These are phyloP conservation scores for Elongisporangium undulatum DNA, from an alignment of 352 stramenopile genomes.

Conservation along the genomic window DNA sequence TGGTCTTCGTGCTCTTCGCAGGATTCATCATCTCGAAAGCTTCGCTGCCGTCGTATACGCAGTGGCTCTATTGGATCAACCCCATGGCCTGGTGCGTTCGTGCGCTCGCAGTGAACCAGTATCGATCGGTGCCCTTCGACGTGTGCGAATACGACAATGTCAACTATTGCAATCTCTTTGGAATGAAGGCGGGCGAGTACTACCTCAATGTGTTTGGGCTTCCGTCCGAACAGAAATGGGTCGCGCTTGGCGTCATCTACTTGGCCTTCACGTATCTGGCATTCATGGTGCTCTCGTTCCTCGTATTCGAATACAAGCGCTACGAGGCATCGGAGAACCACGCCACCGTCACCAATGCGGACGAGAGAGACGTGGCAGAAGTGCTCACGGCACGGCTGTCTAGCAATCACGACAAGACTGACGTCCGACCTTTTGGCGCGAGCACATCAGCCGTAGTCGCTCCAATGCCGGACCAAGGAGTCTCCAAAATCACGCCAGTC, in stretches of 20 bases:
- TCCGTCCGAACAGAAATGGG: constrained; percentile 12
- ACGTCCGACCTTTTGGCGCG: background rate
- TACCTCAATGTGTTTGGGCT: constrained; percentile 21
- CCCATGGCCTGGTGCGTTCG: constrained; percentile 41
- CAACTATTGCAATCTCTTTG: constrained; percentile 21
- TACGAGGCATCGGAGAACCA: constrained; percentile 15
- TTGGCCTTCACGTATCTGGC: constrained; percentile 13
- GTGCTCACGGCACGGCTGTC: background rate
- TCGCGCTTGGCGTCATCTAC: constrained; percentile 21
- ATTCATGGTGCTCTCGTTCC: constrained; percentile 15
- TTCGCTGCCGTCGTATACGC: constrained; percentile 30
- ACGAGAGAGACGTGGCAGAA: constrained; percentile 2
- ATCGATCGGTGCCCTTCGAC: constrained; percentile 8
- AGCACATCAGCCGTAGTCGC: background rate
- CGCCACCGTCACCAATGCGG: constrained; percentile 1
- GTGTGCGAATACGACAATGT: constrained; percentile 20
- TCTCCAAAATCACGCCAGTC: constrained; percentile 15
- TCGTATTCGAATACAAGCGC: constrained; percentile 25
- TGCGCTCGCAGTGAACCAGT: constrained; percentile 26
- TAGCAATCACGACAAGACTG: background rate
- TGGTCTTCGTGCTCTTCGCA: constrained; percentile 39
- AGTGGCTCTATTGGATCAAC: constrained; percentile 58
- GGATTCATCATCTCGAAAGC: constrained; percentile 47
- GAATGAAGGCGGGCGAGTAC: constrained; percentile 26
- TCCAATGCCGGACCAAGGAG: background rate